Conservation (phyloP, 441 rosid species). For the Syzygium syzygioides region DNA sequence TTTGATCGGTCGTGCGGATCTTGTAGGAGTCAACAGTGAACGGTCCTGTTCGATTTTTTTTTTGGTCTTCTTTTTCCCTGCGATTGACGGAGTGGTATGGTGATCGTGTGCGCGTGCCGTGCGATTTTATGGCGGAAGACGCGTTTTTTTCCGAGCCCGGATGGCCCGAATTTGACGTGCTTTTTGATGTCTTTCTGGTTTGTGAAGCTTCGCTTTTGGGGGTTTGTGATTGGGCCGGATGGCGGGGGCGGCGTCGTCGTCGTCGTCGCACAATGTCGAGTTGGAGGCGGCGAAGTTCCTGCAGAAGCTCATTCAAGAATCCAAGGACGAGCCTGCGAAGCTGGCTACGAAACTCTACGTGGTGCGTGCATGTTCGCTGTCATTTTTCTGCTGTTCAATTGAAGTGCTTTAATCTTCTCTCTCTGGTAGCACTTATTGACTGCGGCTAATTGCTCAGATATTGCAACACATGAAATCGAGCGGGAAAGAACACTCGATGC, state of each 20-base stretch:
- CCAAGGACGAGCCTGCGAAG: constrained; percentile 94
- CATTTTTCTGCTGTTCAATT: constrained; percentile 1
- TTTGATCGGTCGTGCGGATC: neutral
- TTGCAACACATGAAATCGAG: constrained; percentile 96
- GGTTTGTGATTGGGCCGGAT: neutral
- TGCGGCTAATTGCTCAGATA: constrained; percentile 37
- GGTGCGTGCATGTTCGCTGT: constrained; percentile 36
- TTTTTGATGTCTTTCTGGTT: neutral
- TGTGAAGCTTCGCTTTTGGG: neutral
- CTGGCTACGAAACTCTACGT: constrained; percentile 95
- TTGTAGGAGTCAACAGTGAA: neutral
- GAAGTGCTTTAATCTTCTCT: neutral
- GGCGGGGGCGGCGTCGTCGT: neutral
- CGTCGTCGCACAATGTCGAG: constrained; percentile 74
- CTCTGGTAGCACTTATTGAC: constrained; percentile 7
- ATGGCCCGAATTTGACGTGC: neutral
- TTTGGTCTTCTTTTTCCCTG: neutral
- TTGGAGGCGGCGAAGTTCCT: constrained; percentile 99
- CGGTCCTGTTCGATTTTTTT: neutral
- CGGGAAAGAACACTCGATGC: constrained; percentile 99
- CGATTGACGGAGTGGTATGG: neutral
- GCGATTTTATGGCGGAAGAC: neutral
- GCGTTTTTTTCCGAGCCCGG: neutral
- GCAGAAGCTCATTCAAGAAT: constrained; percentile 96
- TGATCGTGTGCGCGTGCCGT: neutral